Evolutionary conservation across 305 asterid species (phyloP).

Genomic region (Solanum hybrid): DNA sequence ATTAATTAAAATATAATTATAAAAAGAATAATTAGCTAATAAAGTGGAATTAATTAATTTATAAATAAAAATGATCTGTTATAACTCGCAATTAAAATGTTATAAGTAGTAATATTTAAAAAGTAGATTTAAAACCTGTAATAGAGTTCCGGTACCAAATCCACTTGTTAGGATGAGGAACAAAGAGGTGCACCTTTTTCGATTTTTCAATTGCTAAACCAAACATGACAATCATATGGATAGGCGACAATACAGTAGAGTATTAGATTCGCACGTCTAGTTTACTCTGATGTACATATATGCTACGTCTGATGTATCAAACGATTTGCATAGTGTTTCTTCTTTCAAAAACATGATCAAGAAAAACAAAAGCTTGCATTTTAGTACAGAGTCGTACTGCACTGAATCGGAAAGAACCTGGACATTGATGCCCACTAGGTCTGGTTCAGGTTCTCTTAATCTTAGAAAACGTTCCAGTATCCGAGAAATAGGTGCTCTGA

Average conservation of each 20-base stretch:
- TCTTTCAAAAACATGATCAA: not conserved
- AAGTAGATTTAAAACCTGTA: not conserved
- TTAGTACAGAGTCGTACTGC: not conserved
- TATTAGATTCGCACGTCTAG: not conserved
- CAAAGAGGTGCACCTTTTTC: not conserved
- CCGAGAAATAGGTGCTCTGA: conserved; percentile 88
- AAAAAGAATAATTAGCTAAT: not conserved
- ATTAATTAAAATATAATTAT: too few species aligned
- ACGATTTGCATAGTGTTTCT: not conserved
- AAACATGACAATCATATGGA: not conserved
- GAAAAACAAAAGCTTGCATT: not conserved
- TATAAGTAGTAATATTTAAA: not conserved
- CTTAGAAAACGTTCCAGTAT: conserved; percentile 84
- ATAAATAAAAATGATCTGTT: not conserved
- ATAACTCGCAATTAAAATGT: too few species aligned
- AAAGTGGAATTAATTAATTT: not conserved
- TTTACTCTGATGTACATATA: not conserved
- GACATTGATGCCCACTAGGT: not conserved
- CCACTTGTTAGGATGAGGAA: not conserved
- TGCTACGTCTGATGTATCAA: not conserved
- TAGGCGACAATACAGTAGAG: not conserved
- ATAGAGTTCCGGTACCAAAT: not conserved
- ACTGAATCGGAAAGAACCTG: not conserved
- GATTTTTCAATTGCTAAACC: not conserved
- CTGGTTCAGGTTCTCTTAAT: conserved; percentile 47